A percentile compares a stretch with the other conserved stretches of the same genome.
phyloP scores from a whole-genome alignment of 768 basidiomycete species.

The Leucosporidium creatinivorum region DNA sequence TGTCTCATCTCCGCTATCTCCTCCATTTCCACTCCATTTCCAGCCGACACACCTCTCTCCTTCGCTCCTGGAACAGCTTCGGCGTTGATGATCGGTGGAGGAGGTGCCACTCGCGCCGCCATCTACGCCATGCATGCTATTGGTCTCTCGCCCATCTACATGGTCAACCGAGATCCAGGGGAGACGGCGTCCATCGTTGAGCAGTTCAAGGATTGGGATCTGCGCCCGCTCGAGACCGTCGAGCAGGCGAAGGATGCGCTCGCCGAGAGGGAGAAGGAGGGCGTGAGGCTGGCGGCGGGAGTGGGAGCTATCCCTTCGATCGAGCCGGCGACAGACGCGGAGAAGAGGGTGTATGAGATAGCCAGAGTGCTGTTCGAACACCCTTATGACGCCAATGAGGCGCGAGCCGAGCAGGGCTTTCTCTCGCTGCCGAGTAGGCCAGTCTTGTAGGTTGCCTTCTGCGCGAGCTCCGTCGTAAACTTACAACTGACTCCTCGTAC shows the following conservation, averaged over 20 bases:
- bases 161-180: conserved; percentile 15
- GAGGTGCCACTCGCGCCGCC: conserved; percentile 9
- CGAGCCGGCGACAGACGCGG: conserved; percentile 11
- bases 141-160: conserved; percentile 15
- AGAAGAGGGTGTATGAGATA: conserved; percentile 23
- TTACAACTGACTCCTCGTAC: too few species aligned
- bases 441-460: too few species aligned
- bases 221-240: conserved; percentile 3
- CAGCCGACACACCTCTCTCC: background rate
- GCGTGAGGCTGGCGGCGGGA: conserved; percentile 1
- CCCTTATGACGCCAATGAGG: background rate
- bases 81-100: conserved; percentile 14
- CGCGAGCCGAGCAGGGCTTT: background rate
- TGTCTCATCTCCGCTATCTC: conserved; percentile 4
- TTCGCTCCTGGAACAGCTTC: background rate
- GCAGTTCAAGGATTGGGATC: conserved; percentile 1
- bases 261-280: background rate
- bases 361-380: conserved; percentile 7
- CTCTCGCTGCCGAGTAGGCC: background rate
- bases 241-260: conserved; percentile 5
- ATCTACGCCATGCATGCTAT: conserved; percentile 13
- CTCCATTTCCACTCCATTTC: background rate
- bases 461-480: too few species aligned
- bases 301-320: conserved; percentile 23
- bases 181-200: conserved; percentile 3